These are phyloP conservation scores for Sporisorium scitamineum DNA, from an alignment of 1,284 basidiomycete species.

Conservation along the genomic window DNA sequence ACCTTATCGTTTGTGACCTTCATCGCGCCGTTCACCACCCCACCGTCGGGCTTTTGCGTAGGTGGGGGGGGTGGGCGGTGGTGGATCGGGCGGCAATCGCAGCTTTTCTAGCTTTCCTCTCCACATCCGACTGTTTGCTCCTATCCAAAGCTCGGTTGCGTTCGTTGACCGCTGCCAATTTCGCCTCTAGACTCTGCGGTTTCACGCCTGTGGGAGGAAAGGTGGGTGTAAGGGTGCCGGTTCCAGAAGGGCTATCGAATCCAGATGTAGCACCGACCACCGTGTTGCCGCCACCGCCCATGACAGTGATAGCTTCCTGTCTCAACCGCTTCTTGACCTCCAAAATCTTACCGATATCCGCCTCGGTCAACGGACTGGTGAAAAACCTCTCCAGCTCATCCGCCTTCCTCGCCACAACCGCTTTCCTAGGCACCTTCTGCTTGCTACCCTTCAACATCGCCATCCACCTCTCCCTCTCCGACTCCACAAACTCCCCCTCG, in stretches of 20 bases:
- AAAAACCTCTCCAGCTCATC: constrained; percentile 56
- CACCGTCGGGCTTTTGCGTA: not conserved
- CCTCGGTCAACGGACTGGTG: constrained; percentile 52
- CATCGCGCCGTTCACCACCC: constrained; percentile 2
- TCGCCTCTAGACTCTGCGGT: constrained; percentile 71
- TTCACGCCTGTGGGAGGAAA: not conserved
- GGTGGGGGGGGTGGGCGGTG: not conserved
- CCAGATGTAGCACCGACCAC: constrained; percentile 5
- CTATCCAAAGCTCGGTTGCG: constrained; percentile 84
- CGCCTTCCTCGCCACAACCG: constrained; percentile 38
- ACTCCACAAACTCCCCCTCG: constrained; percentile 47
- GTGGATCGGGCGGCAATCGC: constrained; percentile 2
- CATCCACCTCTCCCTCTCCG: constrained; percentile 58
- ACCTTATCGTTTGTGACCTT: constrained; percentile 30
- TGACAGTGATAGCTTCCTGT: constrained; percentile 30
- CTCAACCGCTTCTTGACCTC: constrained; percentile 48
- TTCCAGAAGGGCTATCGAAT: not conserved
- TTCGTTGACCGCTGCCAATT: constrained; percentile 84
- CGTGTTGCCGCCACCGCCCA: constrained; percentile 29
- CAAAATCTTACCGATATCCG: constrained; percentile 55
- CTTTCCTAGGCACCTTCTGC: constrained; percentile 35
- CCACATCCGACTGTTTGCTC: constrained; percentile 81
- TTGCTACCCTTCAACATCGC: constrained; percentile 14
- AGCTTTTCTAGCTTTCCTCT: constrained; percentile 74
- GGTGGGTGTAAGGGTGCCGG: not conserved